A percentile compares a stretch with the other conserved stretches of the same genome.
Conservation (phyloP, 2,329 filamentous ascomycete species). For the Fusarium hostae region DNA sequence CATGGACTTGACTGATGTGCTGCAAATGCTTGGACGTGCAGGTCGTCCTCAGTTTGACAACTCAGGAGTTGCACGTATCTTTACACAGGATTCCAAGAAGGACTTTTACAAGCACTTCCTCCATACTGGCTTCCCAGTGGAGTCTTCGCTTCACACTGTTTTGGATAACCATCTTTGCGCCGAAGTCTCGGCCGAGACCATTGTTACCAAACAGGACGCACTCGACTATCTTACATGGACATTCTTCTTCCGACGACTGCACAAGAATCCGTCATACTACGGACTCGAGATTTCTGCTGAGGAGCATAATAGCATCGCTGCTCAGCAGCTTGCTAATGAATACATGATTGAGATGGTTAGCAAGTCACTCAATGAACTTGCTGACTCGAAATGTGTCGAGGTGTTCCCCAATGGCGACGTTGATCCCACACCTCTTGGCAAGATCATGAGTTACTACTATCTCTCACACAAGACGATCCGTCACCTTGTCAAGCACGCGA, state of each 20-base stretch:
- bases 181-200: conserved; percentile 92
- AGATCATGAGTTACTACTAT: conserved; percentile 99
- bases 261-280: conserved; percentile 99
- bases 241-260: conserved; percentile 96
- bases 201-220: conserved; percentile 94
- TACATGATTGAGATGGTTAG: conserved; percentile 96
- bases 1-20: conserved; percentile 97
- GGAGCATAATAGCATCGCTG: conserved; percentile 87
- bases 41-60: conserved; percentile 96
- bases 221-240: conserved; percentile 99
- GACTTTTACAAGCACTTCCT: conserved; percentile 99
- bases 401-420: conserved; percentile 89
- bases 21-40: conserved; percentile 97
- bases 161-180: conserved; percentile 96
- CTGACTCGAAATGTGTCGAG: conserved; percentile 83
- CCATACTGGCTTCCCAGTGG: conserved; percentile 96
- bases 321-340: conserved; percentile 88
- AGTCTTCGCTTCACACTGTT: conserved; percentile 95
- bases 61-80: conserved; percentile 95
- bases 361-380: conserved; percentile 83
- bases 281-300: conserved; percentile 93
- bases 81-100: conserved; percentile 97
- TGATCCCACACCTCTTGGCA: conserved; percentile 88
- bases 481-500: conserved; percentile 80
- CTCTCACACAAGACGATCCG: conserved; percentile 95